Evolutionary conservation across 805 yeast genomes (phyloP).

Genomic region (Pichia sporocuriosa): DNA sequence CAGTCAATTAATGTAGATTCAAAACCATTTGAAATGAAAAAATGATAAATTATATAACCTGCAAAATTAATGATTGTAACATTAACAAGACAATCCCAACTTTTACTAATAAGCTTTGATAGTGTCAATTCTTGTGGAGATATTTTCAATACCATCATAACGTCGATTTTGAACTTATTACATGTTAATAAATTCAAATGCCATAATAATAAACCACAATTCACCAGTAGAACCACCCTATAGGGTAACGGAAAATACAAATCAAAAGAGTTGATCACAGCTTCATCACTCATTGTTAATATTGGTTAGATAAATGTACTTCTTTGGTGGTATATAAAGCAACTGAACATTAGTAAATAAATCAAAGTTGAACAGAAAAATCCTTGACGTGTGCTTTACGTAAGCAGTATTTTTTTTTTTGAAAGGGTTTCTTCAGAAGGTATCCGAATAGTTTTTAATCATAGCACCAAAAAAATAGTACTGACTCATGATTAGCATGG

Average conservation of each 20-base stretch:
- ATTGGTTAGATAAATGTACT: background rate
- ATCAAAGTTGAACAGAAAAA: too few relatives aligned
- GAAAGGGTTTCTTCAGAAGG: slow-evolving; percentile 11
- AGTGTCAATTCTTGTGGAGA: slow-evolving; percentile 19
- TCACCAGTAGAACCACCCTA: slow-evolving; percentile 42
- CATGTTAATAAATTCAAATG: slow-evolving; percentile 36
- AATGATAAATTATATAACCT: slow-evolving; percentile 26
- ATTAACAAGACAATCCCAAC: slow-evolving; percentile 17
- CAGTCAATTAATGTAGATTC: slow-evolving; percentile 26
- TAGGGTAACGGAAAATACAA: slow-evolving; percentile 39
- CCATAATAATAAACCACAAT: slow-evolving; percentile 52
- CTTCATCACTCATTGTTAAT: background rate
- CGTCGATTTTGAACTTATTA: slow-evolving; percentile 36
- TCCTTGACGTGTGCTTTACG: too few relatives aligned
- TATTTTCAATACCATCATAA: slow-evolving; percentile 35
- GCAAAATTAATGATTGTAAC: slow-evolving; percentile 22
- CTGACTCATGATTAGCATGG: slow-evolving; percentile 69
- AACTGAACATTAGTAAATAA: too few relatives aligned
- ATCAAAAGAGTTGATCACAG: background rate
- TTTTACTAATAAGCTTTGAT: slow-evolving; percentile 13
- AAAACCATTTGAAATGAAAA: slow-evolving; percentile 19
- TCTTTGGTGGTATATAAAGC: too few relatives aligned
- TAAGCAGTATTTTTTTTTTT: too few relatives aligned
- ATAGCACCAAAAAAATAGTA: background rate
- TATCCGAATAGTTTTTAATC: slow-evolving; percentile 14